A percentile compares a stretch with the other conserved stretches of the same genome.
Evolutionary conservation across 164 flowering plant genomes (phyloP).

Genomic region (Platanus orientalis): DNA sequence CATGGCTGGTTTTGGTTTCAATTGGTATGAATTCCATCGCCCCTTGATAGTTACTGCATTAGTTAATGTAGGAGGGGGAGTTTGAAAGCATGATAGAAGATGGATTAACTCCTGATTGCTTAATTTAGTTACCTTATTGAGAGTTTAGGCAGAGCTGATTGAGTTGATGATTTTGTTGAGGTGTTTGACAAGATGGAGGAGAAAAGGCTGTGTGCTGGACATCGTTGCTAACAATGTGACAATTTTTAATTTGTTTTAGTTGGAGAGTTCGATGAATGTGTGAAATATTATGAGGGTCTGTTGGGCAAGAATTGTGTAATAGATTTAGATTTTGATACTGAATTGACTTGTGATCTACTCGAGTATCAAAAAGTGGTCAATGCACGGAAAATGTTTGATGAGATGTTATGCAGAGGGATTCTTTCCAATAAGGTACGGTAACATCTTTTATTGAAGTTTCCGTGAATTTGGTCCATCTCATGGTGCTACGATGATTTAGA

Average conservation of each 20-base stretch:
- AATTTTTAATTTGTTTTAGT: constrained; percentile 49
- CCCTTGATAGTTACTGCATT: no score
- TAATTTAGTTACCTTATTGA: constrained; percentile 51
- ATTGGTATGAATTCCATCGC: no score
- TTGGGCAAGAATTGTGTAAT: constrained; percentile 41
- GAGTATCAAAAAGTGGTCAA: constrained; percentile 72
- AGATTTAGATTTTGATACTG: constrained; percentile 49
- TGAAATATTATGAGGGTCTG: constrained; percentile 57
- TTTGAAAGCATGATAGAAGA: constrained; percentile 48
- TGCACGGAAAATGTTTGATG: constrained; percentile 85
- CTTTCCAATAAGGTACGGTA: constrained; percentile 55
- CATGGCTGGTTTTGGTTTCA: no score
- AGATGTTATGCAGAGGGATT: constrained; percentile 57
- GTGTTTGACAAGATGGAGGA: constrained; percentile 55
- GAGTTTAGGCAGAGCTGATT: constrained; percentile 76
- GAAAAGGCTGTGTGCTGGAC: constrained; percentile 38
- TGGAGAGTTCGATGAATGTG: constrained; percentile 46
- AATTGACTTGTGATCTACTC: constrained; percentile 46
- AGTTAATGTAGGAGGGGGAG: constrained; percentile 45
- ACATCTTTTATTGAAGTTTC: constrained; percentile 59
- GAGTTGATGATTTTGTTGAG: constrained; percentile 51
- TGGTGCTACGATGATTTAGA: constrained; percentile 79
- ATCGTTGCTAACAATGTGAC: constrained; percentile 59
- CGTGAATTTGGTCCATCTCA: constrained; percentile 92
- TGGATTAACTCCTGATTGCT: constrained; percentile 58